Evolutionary conservation across 306 rosid genomes (phyloP).

Genomic region (Nissolia schottii): DNA sequence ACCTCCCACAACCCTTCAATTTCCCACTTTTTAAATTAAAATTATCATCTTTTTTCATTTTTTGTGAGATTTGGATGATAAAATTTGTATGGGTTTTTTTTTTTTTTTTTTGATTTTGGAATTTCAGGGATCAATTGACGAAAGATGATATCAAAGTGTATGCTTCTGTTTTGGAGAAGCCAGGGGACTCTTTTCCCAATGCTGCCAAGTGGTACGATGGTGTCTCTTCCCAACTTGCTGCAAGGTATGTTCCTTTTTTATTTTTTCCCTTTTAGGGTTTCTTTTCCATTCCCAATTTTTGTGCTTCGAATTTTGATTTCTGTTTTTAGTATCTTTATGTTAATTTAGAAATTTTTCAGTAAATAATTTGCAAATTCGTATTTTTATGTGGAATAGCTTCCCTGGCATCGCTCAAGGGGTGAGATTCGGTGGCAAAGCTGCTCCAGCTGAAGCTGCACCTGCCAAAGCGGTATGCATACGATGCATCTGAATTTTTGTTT

Average conservation of each 20-base stretch:
- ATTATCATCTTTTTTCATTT: neutral
- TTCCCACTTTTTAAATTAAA: neutral
- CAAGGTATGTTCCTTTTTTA: conserved; percentile 36
- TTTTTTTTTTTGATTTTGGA: neutral
- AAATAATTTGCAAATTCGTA: neutral
- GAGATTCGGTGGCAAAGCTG: conserved; percentile 36
- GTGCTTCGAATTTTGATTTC: neutral
- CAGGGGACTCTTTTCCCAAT: conserved; percentile 43
- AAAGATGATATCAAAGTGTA: conserved; percentile 79
- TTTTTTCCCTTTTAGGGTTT: neutral
- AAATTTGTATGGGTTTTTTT: neutral
- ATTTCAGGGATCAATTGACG: conserved; percentile 55
- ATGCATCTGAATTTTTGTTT: neutral
- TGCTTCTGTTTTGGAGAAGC: conserved; percentile 57
- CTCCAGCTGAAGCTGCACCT: conserved; percentile 50
- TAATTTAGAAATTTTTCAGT: neutral
- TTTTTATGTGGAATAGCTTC: conserved; percentile 40
- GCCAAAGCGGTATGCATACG: conserved; percentile 33
- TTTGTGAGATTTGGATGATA: neutral
- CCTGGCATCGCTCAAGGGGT: conserved; percentile 80
- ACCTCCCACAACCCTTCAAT: neutral
- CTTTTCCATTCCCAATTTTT: neutral
- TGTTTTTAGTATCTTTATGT: neutral
- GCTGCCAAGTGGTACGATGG: conserved; percentile 63
- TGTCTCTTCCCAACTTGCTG: conserved; percentile 59